These are phyloP conservation scores for Leptographium procerum DNA, from an alignment of 2,329 filamentous ascomycete species.

Conservation along the genomic window DNA sequence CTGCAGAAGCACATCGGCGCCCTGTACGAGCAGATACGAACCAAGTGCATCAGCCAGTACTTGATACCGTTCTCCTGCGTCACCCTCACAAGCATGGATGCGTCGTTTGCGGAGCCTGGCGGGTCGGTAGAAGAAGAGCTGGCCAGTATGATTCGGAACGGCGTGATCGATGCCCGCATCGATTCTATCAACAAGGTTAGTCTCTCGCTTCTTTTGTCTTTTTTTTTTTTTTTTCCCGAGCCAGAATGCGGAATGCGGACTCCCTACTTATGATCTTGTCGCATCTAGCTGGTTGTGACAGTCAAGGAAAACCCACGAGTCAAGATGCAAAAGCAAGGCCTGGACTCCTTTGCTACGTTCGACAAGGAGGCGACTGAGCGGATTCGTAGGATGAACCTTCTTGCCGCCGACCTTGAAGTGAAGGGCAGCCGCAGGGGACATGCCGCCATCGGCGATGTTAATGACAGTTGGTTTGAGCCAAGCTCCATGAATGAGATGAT, in stretches of 20 bases:
- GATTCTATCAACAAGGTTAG: slow-evolving; percentile 68
- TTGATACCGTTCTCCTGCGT: slow-evolving; percentile 84
- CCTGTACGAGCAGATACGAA: slow-evolving; percentile 66
- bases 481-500: neutral
- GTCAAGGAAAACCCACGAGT: slow-evolving; percentile 54
- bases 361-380: slow-evolving; percentile 65
- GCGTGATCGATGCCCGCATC: slow-evolving; percentile 64
- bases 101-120: slow-evolving; percentile 57
- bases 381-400: slow-evolving; percentile 65
- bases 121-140: slow-evolving; percentile 63
- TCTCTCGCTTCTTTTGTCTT: neutral
- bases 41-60: slow-evolving; percentile 89
- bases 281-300: slow-evolving; percentile 55
- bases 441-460: neutral
- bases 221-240: too few relatives aligned
- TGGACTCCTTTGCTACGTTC: slow-evolving; percentile 59
- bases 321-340: slow-evolving; percentile 57
- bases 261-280: neutral
- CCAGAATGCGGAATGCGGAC: neutral
- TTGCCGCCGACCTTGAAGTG: slow-evolving; percentile 65
- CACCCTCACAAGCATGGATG: slow-evolving; percentile 65
- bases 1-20: slow-evolving; percentile 60
- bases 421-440: slow-evolving; percentile 20
- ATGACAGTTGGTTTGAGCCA: slow-evolving; percentile 6
- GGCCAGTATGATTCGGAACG: slow-evolving; percentile 61